Evolutionary conservation across 176 grass and related monocot genomes (phyloP).

Genomic region (Bonia amplexicaulis): DNA sequence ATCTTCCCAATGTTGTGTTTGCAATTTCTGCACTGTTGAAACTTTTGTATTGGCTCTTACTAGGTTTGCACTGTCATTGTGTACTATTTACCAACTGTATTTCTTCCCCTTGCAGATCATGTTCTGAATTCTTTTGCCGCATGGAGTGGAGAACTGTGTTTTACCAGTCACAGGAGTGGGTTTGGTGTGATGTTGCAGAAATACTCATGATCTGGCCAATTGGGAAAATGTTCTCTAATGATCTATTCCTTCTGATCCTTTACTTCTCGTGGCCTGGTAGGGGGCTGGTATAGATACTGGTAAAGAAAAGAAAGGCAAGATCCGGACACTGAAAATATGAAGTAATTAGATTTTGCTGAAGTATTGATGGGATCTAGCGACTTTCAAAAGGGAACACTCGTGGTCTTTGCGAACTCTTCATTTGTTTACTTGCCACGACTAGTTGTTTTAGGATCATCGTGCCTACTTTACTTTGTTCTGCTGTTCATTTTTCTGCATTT

Average conservation of each 20-base stretch:
- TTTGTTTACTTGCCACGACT: slow-evolving; percentile 19
- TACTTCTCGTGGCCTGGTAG: slow-evolving; percentile 18
- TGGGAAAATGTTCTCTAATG: slow-evolving; percentile 35
- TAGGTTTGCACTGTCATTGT: not conserved
- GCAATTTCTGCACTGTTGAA: not conserved
- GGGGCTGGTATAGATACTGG: slow-evolving; percentile 29
- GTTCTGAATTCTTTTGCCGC: slow-evolving; percentile 27
- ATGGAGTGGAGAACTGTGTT: slow-evolving; percentile 15
- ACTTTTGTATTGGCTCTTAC: not conserved
- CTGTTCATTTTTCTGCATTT: not conserved
- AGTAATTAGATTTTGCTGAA: slow-evolving; percentile 32
- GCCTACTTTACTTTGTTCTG: not conserved
- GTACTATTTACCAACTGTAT: not conserved
- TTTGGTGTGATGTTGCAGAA: slow-evolving; percentile 16
- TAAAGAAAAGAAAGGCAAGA: slow-evolving; percentile 31
- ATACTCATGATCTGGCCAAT: slow-evolving; percentile 21
- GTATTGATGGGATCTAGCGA: slow-evolving; percentile 28
- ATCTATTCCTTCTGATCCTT: slow-evolving; percentile 25
- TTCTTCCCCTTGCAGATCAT: slow-evolving; percentile 23
- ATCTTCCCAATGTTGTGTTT: not conserved
- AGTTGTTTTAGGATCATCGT: slow-evolving; percentile 5
- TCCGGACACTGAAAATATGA: slow-evolving; percentile 31
- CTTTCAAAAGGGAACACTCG: slow-evolving; percentile 9
- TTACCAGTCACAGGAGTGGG: slow-evolving; percentile 7
- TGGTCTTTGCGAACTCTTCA: slow-evolving; percentile 7